Evolutionary conservation across 805 yeast genomes (phyloP).

Genomic region (Hanseniaspora osmophila): DNA sequence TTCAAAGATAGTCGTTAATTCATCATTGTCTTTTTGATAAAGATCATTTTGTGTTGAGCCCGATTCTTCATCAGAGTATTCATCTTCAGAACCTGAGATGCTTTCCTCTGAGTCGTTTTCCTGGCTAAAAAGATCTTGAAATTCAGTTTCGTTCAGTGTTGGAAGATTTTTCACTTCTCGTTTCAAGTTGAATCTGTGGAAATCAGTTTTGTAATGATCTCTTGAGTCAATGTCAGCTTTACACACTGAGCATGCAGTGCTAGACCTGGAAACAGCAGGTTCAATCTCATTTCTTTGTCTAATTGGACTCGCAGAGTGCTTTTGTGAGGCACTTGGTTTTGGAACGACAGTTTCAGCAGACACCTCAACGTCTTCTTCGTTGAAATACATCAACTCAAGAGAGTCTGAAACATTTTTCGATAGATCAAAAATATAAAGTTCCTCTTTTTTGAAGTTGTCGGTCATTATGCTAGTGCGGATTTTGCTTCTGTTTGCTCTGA

Average conservation of each 20-base stretch:
- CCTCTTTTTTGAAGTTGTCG: constrained; percentile 17
- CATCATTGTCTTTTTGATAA: constrained; percentile 5
- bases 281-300: no score
- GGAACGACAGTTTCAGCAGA: neutral
- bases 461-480: neutral
- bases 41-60: constrained; percentile 11
- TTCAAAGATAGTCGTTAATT: constrained; percentile 17
- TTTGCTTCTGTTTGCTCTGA: neutral
- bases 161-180: constrained; percentile 32
- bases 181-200: constrained; percentile 45
- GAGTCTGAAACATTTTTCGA: constrained; percentile 28
- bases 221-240: constrained; percentile 16
- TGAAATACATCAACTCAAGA: constrained; percentile 41
- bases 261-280: constrained; percentile 1
- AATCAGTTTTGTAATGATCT: constrained; percentile 43
- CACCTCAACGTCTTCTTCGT: constrained; percentile 31
- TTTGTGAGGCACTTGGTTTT: neutral
- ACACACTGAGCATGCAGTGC: constrained; percentile 15
- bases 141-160: constrained; percentile 40
- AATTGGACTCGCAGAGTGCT: no score
- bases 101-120: constrained; percentile 33
- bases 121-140: constrained; percentile 29
- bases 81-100: constrained; percentile 41
- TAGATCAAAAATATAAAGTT: constrained; percentile 37
- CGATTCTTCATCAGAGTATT: constrained; percentile 14